A percentile compares a stretch with the other conserved stretches of the same genome.
Conservation (phyloP, 495 filamentous ascomycete genomes). For the Pyrenopolyporus hunteri region DNA sequence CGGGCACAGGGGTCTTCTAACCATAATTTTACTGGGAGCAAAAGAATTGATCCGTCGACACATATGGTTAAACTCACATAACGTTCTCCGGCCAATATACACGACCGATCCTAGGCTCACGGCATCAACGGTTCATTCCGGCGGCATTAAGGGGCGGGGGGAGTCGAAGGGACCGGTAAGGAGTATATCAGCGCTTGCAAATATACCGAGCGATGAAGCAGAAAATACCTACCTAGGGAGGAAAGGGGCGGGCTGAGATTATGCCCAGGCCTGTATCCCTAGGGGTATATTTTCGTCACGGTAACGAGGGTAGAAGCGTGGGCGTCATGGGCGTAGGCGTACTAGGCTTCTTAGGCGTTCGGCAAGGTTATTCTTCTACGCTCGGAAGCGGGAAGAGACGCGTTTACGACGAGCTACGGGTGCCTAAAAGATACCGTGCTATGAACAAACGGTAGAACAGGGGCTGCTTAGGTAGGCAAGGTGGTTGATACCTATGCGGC, state of each 20-base stretch:
- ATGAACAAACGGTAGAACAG: not conserved
- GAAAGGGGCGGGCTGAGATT: not conserved
- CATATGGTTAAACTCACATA: too few relatives aligned
- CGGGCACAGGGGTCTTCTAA: too few relatives aligned
- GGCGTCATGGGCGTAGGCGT: too few relatives aligned
- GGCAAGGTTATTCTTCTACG: not conserved
- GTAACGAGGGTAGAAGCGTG: not conserved
- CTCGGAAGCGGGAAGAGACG: not conserved
- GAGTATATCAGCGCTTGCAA: not conserved
- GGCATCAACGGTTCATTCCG: too few relatives aligned
- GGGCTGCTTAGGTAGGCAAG: too few relatives aligned
- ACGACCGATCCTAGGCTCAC: too few relatives aligned
- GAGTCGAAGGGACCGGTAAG: not conserved
- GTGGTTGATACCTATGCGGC: too few relatives aligned
- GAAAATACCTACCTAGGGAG: not conserved
- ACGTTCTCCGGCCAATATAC: too few relatives aligned
- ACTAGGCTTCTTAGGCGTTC: slow-evolving; percentile 22
- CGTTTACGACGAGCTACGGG: not conserved
- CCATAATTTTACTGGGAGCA: too few relatives aligned
- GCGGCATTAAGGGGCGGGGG: too few relatives aligned
- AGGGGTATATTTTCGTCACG: not conserved
- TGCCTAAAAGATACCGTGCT: not conserved
- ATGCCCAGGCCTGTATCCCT: slow-evolving; percentile 7
- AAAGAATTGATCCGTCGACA: too few relatives aligned
- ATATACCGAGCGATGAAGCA: slow-evolving; percentile 12